Percentiles rank a stretch among this genome's conserved stretches.
Evolutionary conservation across 805 yeast genomes (phyloP).

Genomic region (Citeromyces nyonsensis): DNA sequence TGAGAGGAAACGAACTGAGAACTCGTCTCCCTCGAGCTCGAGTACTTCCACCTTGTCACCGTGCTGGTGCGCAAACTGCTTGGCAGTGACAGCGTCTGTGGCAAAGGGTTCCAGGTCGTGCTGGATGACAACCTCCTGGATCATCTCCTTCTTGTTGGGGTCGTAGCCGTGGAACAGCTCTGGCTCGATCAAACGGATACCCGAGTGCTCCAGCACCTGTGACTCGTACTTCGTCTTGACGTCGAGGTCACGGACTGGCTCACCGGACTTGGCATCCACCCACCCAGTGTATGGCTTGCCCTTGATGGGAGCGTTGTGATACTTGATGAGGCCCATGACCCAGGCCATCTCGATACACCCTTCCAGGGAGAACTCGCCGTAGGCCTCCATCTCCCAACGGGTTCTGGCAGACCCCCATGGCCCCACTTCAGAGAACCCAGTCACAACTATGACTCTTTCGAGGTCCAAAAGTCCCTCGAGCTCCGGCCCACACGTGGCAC

Average conservation of each 20-base stretch:
- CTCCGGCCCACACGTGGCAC: slow-evolving; percentile 42
- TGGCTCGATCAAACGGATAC: slow-evolving; percentile 94
- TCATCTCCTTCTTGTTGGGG: slow-evolving; percentile 82
- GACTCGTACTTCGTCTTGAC: slow-evolving; percentile 86
- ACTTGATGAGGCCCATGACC: slow-evolving; percentile 96
- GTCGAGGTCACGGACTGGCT: slow-evolving; percentile 90
- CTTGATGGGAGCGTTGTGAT: slow-evolving; percentile 82
- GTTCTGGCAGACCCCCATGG: slow-evolving; percentile 99
- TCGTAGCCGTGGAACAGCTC: slow-evolving; percentile 89
- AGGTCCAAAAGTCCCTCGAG: slow-evolving; percentile 86
- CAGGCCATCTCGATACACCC: slow-evolving; percentile 99
- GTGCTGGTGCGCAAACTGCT: slow-evolving; percentile 85
- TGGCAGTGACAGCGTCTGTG: slow-evolving; percentile 89
- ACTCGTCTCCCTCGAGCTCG: slow-evolving; percentile 82
- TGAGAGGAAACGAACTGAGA: slow-evolving; percentile 76
- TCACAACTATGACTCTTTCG: slow-evolving; percentile 84
- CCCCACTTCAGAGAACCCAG: slow-evolving; percentile 97
- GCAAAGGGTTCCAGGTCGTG: slow-evolving; percentile 95
- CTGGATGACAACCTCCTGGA: slow-evolving; percentile 93
- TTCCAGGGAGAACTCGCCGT: slow-evolving; percentile 88
- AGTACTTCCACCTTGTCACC: slow-evolving; percentile 89
- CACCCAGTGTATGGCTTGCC: slow-evolving; percentile 91
- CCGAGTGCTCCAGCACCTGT: slow-evolving; percentile 80
- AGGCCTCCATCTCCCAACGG: slow-evolving; percentile 98
- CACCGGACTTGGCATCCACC: slow-evolving; percentile 89